Evolutionary conservation across 2,329 filamentous ascomycete species (phyloP), one percentile per base, ranked within the genome.

Genomic region (Colletotrichum cereale): DNA sequence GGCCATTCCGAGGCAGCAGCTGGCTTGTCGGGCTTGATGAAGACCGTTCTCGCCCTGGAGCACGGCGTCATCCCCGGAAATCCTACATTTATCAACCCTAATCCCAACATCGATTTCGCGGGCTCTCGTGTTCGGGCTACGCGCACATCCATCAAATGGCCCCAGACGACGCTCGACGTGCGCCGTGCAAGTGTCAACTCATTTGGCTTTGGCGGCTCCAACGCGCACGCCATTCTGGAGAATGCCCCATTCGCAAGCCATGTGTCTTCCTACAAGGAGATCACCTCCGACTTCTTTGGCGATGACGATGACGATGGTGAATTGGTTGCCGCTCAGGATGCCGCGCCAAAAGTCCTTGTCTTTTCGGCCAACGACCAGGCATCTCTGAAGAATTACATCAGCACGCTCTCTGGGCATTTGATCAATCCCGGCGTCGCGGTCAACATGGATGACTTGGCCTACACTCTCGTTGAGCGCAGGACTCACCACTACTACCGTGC

Each of bases 101-200:
- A 87, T 53, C 84, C 84, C 0, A 77, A 79, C 2, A 86, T 88
- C 52, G 78, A 86, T 53, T 86, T 87, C 55, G 67, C 82, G 3
- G 75, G 74, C 1, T 84, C 47, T 5, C 18, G 31, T 2, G 52
- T 69, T 5, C 40, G 38, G 12, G 60, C 53, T 0, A 26, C 60
- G 8, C n/a, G 53, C 5, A 57, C 5, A 1, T 21, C 38, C 6
- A 21, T 64, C 18, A 34, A 38, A 2, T 69, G 60, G 66, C 66
- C 66, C 11, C 5, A 7, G n/a, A 16, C 42, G 8, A 11, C 42
- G 2, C 42, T 47, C 5, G 18, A 40, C 18, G 65, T 62, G 12
- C 68, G 29, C 5, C 38, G 66, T 60, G 21, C 68, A 24, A 75
- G 75, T 71, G 66, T 77, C 57, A 73, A 77, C 65, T 75, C 73